Percentiles rank a stretch among this genome's conserved stretches.
phyloP scores from a whole-genome alignment of 345 rosid species.

The Euphorbia tirucalli region DNA sequence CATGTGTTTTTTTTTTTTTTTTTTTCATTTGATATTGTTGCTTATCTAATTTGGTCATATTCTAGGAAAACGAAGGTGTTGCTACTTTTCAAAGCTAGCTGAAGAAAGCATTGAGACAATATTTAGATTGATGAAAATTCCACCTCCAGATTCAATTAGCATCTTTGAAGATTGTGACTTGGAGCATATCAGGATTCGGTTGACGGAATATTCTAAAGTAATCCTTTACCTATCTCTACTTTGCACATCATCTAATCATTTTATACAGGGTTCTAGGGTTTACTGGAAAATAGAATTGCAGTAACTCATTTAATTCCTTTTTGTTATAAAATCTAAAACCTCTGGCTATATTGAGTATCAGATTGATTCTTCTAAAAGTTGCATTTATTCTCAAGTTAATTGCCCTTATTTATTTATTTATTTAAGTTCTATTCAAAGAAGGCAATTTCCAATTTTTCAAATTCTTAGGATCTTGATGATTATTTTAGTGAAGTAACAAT shows the following conservation, averaged over 20 bases:
- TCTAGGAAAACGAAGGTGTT: conserved; percentile 55
- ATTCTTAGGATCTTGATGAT: too few species aligned
- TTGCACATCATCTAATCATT: conserved; percentile 19
- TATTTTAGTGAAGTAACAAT: too few species aligned
- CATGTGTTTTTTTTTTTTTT: background rate
- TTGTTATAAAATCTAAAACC: too few species aligned
- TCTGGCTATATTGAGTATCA: background rate
- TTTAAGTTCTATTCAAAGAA: too few species aligned
- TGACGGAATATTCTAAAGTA: conserved; percentile 67
- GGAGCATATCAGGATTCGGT: conserved; percentile 45
- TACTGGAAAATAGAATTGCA: background rate
- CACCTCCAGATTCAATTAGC: conserved; percentile 30
- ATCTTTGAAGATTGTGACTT: conserved; percentile 38
- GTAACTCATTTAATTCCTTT: background rate
- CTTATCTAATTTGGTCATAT: conserved; percentile 16
- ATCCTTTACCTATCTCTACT: conserved; percentile 15
- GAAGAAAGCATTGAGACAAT: conserved; percentile 47
- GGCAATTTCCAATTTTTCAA: background rate
- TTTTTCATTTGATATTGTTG: background rate
- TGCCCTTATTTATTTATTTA: too few species aligned
- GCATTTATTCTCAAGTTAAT: background rate
- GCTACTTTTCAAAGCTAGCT: conserved; percentile 48
- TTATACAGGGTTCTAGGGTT: conserved; percentile 5
- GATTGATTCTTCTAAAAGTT: background rate
- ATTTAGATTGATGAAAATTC: conserved; percentile 35